Evolutionary conservation across 192 early-diverging fungal genomes (phyloP).

Genomic region (Neocallimastix lanati): DNA sequence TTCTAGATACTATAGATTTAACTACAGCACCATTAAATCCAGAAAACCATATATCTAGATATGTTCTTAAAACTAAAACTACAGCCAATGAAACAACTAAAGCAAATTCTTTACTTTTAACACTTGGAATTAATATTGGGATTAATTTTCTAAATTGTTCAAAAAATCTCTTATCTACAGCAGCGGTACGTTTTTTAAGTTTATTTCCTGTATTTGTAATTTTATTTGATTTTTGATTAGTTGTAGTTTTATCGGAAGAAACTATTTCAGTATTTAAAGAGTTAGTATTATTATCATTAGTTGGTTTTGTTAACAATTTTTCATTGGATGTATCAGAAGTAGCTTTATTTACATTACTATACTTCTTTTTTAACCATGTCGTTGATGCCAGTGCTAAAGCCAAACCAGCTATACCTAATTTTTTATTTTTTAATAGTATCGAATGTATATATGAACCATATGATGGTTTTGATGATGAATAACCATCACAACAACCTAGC

Average conservation of each 20-base stretch:
- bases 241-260: background rate
- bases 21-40: conserved; percentile 42
- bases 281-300: background rate
- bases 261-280: background rate
- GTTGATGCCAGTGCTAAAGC: background rate
- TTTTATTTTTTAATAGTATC: background rate
- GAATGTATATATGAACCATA: background rate
- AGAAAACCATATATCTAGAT: background rate
- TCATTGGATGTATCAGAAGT: background rate
- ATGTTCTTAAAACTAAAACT: background rate
- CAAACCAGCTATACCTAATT: background rate
- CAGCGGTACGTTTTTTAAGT: background rate
- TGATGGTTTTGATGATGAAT: background rate
- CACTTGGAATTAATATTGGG: background rate
- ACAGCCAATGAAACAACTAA: background rate
- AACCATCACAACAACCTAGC: background rate
- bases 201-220: background rate
- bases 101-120: background rate
- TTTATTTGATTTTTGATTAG: background rate
- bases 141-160: background rate
- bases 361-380: background rate
- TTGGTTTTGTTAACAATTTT: background rate
- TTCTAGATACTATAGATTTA: conserved; percentile 51
- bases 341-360: background rate
- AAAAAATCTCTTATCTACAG: background rate